Evolutionary conservation across 2,329 filamentous ascomycete species (phyloP).

Genomic region (Orbilia ellipsospora): DNA sequence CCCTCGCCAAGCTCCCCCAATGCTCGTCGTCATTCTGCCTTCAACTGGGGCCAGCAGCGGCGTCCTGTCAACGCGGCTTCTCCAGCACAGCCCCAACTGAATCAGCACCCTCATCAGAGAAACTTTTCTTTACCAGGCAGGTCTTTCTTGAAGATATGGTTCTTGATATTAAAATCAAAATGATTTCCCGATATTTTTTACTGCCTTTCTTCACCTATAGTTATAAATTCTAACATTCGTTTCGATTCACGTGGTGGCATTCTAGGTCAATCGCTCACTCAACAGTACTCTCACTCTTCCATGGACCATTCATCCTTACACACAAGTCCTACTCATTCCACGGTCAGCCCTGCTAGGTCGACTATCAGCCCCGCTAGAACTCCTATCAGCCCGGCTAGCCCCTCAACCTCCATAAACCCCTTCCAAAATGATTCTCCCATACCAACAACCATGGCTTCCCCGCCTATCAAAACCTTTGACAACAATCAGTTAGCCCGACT

Average conservation of each 20-base stretch:
- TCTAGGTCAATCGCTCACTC: slow-evolving; percentile 21
- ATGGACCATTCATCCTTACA: slow-evolving; percentile 35
- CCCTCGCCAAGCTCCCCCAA: slow-evolving; percentile 24
- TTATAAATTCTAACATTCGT: slow-evolving; percentile 8
- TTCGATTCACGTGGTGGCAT: neutral
- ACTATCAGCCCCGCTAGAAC: slow-evolving; percentile 10
- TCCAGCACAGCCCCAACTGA: slow-evolving; percentile 43
- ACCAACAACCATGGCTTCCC: slow-evolving; percentile 10
- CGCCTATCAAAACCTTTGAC: slow-evolving; percentile 12
- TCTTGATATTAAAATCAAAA: neutral
- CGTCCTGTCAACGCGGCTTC: slow-evolving; percentile 53
- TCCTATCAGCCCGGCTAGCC: slow-evolving; percentile 20
- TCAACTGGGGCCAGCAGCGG: slow-evolving; percentile 31
- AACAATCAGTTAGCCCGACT: slow-evolving; percentile 14
- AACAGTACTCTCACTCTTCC: slow-evolving; percentile 16
- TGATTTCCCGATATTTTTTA: neutral
- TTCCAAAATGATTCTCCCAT: slow-evolving; percentile 19
- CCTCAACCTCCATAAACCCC: slow-evolving; percentile 13
- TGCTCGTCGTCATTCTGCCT: slow-evolving; percentile 48
- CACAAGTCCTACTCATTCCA: slow-evolving; percentile 18
- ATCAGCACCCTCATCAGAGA: slow-evolving; percentile 29
- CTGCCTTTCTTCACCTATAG: no score
- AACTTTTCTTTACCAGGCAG: slow-evolving; percentile 50
- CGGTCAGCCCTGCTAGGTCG: slow-evolving; percentile 16
- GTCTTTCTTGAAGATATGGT: slow-evolving; percentile 5